Evolutionary conservation across 2,329 filamentous ascomycete species (phyloP), one percentile per base, ranked within the genome.

Genomic region (Ceratocystiopsis minuta): DNA sequence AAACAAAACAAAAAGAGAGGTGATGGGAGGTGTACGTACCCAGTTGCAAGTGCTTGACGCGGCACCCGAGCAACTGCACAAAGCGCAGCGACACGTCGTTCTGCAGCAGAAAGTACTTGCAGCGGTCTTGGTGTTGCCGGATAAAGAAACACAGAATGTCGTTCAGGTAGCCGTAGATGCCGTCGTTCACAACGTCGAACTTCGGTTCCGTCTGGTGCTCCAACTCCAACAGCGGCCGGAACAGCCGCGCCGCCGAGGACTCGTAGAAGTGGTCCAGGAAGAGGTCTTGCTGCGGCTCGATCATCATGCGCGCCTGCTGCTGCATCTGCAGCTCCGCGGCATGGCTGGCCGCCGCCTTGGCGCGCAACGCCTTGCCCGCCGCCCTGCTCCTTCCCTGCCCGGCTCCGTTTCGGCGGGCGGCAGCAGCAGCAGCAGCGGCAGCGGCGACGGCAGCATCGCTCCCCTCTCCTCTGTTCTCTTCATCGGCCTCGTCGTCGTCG

Each of bases 91-190:
- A 76, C 37, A 96, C 67, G 44, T 80, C 78, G 58, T 95, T 75
- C 12, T 74, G 74, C 47, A 93, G 66, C 20, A 96, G 80, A 54
- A 95, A 94, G 53, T 78, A 82, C 58, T 92, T 90, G 63, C 80
- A 87, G 51, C 85, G 77, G 53, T 83, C 78, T 35, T 80, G 72
- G 59, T 96, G 88, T 54, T 92, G 83, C 35, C 87, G 78, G 49
- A 95, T 78, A 57, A 95, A 95, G 63, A 92, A 96, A 56, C 82
- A 87, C 40, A 96, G 69, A 24, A 95, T 83, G 55, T 98, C 90
- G 42, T 95, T 80, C 40, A 98, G 66, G 56, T 95, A 90, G 16
- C 78, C 79, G 58, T 87, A 93, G 48, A 96, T 70, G n/a, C 84
- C 83, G 20, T 90, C 84, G 57, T 94, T 80, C 52, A 90, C 78